Evolutionary conservation across 768 basidiomycete species (phyloP).

Genomic region (Cantharellus cinnabarinus): DNA sequence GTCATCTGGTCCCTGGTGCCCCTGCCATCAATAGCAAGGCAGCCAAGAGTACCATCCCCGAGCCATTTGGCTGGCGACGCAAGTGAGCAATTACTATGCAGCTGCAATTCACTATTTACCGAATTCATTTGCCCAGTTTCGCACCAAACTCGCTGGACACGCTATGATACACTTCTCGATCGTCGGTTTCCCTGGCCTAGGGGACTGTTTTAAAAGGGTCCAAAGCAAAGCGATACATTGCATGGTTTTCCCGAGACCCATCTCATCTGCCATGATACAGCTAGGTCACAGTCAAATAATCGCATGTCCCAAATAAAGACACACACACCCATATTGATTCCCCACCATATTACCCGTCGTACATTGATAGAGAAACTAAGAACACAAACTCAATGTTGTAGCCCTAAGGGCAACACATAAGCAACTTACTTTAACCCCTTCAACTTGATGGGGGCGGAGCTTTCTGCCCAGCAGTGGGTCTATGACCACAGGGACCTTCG

Average conservation of each 20-base stretch:
- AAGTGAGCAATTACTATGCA: not conserved
- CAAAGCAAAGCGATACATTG: conserved; percentile 93
- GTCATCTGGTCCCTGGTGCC: conserved; percentile 67
- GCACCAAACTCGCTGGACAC: conserved; percentile 89
- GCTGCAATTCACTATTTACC: conserved; percentile 26
- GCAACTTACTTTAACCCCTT: conserved; percentile 72
- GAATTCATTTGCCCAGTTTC: conserved; percentile 97
- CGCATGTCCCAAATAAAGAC: not conserved
- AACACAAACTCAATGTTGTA: not conserved
- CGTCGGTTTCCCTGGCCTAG: conserved; percentile 60
- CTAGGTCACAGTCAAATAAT: conserved; percentile 25
- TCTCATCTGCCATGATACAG: conserved; percentile 99
- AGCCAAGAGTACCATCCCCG: conserved; percentile 61
- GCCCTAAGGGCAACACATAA: not conserved
- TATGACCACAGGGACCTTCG: conserved; percentile 91
- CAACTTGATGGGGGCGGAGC: conserved; percentile 90
- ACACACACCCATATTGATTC: conserved; percentile 34
- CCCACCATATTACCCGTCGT: conserved; percentile 84
- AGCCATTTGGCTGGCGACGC: conserved; percentile 71
- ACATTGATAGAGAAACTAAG: conserved; percentile 84
- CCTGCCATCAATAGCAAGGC: conserved; percentile 81
- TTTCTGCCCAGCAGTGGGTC: conserved; percentile 76
- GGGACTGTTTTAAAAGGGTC: conserved; percentile 91
- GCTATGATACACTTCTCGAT: conserved; percentile 97
- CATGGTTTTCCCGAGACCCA: conserved; percentile 78